Evolutionary conservation across 805 yeast species (phyloP).

Genomic region (Wickerhamomyces alni): DNA sequence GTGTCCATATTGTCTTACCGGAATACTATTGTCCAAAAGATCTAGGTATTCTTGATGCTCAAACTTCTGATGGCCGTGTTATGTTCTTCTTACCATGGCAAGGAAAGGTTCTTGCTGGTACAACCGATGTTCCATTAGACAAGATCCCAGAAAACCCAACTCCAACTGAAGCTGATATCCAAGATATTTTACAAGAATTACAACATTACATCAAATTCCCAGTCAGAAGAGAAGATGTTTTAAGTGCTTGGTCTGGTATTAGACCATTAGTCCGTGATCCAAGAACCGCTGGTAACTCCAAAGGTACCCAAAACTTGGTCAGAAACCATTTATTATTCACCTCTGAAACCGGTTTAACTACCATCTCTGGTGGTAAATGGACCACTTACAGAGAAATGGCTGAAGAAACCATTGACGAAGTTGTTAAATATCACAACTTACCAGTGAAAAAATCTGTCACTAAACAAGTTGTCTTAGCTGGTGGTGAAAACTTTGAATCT

Average conservation of each 20-base stretch:
- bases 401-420: conserved; percentile 79
- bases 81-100: conserved; percentile 98
- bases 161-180: conserved; percentile 84
- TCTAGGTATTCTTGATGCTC: conserved; percentile 86
- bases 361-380: conserved; percentile 98
- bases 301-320: conserved; percentile 78
- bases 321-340: conserved; percentile 80
- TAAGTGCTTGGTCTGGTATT: conserved; percentile 96
- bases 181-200: conserved; percentile 79
- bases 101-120: conserved; percentile 93
- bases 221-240: conserved; percentile 83
- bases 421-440: conserved; percentile 45
- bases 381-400: conserved; percentile 98
- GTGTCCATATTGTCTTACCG: conserved; percentile 89
- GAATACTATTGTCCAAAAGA: conserved; percentile 85
- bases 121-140: conserved; percentile 85
- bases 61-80: conserved; percentile 92
- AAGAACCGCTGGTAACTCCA: conserved; percentile 35
- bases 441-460: conserved; percentile 36
- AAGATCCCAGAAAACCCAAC: conserved; percentile 68
- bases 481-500: conserved; percentile 75
- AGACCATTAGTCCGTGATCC: conserved; percentile 92
- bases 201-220: conserved; percentile 87
- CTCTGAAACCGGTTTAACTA: conserved; percentile 70
- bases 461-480: conserved; percentile 51